phyloP scores from a whole-genome alignment of 805 yeast genomes.

The Hanseniaspora nectarophila region DNA sequence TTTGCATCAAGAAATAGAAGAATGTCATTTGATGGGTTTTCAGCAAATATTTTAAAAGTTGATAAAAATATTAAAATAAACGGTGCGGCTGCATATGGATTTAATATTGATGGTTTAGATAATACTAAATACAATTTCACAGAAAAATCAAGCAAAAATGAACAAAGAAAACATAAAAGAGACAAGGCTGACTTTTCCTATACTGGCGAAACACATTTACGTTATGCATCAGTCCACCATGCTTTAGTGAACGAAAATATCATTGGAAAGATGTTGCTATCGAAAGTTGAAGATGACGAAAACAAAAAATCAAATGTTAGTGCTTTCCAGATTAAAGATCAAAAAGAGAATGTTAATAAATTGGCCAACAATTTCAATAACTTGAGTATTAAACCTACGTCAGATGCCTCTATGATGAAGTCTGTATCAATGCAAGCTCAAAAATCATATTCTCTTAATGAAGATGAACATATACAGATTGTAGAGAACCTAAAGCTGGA shows the following conservation, averaged over 20 bases:
- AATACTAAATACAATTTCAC: neutral
- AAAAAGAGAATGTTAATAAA: neutral
- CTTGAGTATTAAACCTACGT: neutral
- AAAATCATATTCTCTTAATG: constrained; percentile 3
- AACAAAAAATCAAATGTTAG: neutral
- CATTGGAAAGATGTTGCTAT: neutral
- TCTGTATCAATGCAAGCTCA: constrained; percentile 12
- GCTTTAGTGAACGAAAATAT: neutral
- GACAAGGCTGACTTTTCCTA: neutral
- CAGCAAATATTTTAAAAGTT: constrained; percentile 10
- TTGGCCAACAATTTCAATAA: neutral
- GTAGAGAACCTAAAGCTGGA: constrained; percentile 19
- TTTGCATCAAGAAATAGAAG: neutral
- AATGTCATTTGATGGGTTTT: constrained; percentile 9
- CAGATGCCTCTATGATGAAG: neutral
- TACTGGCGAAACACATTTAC: neutral
- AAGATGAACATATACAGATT: constrained; percentile 1
- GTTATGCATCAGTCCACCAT: constrained; percentile 1
- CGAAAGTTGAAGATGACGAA: neutral
- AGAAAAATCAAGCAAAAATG: neutral
- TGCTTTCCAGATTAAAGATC: neutral
- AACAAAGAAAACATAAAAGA: neutral
- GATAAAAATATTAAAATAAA: constrained; percentile 6
- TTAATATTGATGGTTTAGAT: constrained; percentile 2
- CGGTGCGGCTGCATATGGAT: neutral